Evolutionary conservation across 2,329 filamentous ascomycete genomes (phyloP).

Genomic region (Passalora sequoiae): DNA sequence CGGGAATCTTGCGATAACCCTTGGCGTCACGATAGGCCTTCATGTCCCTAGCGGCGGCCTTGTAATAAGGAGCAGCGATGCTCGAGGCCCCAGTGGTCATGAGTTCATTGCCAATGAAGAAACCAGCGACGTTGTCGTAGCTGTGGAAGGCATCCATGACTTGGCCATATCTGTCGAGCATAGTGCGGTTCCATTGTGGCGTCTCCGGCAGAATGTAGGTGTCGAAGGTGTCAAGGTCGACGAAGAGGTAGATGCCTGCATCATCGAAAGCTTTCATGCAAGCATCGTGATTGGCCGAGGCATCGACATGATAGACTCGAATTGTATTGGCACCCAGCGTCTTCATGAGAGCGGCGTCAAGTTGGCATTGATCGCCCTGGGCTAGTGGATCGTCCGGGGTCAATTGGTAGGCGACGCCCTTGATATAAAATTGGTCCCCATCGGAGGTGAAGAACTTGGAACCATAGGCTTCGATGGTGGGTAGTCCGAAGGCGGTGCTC

Average conservation of each 20-base stretch:
- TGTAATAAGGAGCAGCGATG: conserved; percentile 68
- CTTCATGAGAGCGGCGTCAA: conserved; percentile 73
- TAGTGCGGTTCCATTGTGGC: conserved; percentile 67
- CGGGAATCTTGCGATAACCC: conserved; percentile 72
- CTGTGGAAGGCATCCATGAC: conserved; percentile 73
- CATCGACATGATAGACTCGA: conserved; percentile 82
- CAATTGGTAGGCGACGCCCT: conserved; percentile 52
- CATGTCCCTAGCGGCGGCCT: conserved; percentile 74
- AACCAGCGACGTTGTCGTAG: conserved; percentile 75
- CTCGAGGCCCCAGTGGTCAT: conserved; percentile 55
- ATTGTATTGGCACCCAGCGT: conserved; percentile 76
- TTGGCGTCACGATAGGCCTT: conserved; percentile 73
- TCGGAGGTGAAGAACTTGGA: conserved; percentile 82
- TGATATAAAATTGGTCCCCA: conserved; percentile 78
- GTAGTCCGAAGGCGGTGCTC: conserved; percentile 43
- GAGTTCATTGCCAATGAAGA: conserved; percentile 87
- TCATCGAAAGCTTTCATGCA: conserved; percentile 79
- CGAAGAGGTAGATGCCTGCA: conserved; percentile 75
- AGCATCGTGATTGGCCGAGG: conserved; percentile 62
- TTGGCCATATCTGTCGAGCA: conserved; percentile 57
- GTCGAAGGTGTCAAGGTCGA: conserved; percentile 73
- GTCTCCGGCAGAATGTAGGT: conserved; percentile 54
- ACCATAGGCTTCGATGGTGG: conserved; percentile 58
- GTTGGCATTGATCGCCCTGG: conserved; percentile 67
- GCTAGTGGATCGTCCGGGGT: conserved; percentile 68